phyloP scores from a whole-genome alignment of 768 basidiomycete species.

The Auricularia sp. region DNA sequence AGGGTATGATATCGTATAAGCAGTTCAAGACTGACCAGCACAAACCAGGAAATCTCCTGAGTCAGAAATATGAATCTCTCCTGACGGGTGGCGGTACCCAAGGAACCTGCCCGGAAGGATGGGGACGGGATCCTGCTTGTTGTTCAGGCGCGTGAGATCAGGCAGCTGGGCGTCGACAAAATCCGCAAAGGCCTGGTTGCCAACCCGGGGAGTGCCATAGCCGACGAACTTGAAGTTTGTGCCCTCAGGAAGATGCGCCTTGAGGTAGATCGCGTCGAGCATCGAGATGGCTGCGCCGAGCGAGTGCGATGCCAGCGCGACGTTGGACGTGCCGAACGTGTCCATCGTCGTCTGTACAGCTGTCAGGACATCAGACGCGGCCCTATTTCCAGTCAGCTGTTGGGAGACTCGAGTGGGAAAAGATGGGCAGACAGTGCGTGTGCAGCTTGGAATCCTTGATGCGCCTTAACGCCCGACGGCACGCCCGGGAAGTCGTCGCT shows the following conservation, averaged over 20 bases:
- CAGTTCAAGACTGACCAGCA: constrained; percentile 27
- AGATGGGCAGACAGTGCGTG: constrained; percentile 20
- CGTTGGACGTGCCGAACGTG: constrained; percentile 19
- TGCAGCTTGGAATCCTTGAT: constrained; percentile 33
- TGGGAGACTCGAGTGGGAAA: background rate
- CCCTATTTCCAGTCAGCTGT: constrained; percentile 17
- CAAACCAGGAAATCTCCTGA: constrained; percentile 43
- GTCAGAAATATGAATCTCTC: constrained; percentile 24
- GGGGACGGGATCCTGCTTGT: constrained; percentile 14
- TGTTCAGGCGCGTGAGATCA: constrained; percentile 5
- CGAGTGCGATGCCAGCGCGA: constrained; percentile 6
- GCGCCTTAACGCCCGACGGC: constrained; percentile 28
- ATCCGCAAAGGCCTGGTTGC: constrained; percentile 1
- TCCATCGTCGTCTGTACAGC: constrained; percentile 29
- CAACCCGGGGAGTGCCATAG: constrained; percentile 34
- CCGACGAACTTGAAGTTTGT: constrained; percentile 32
- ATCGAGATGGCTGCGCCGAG: constrained; percentile 41
- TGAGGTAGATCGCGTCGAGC: constrained; percentile 42
- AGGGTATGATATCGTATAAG: background rate
- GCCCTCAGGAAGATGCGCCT: constrained; percentile 33
- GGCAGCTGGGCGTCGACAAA: constrained; percentile 6
- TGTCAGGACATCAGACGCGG: constrained; percentile 29
- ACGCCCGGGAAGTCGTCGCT: constrained; percentile 36
- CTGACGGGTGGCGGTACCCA: constrained; percentile 23
- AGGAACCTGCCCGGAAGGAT: constrained; percentile 15